Conservation (phyloP, 2,329 filamentous ascomycete species). For the Leptodontidium sp. region DNA sequence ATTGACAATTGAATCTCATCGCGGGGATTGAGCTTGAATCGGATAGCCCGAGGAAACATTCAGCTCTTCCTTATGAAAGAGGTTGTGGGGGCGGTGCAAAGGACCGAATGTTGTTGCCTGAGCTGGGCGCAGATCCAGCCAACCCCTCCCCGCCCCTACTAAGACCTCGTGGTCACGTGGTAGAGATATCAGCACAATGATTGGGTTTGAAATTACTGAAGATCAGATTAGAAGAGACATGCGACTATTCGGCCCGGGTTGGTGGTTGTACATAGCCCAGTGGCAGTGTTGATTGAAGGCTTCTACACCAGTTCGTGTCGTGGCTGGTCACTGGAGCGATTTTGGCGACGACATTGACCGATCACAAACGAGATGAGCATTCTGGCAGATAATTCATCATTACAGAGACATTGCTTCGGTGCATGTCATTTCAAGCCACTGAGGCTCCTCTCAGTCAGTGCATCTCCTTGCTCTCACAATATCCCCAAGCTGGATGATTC, state of each 20-base stretch:
- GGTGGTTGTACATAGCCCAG: neutral
- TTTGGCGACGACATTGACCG: no score
- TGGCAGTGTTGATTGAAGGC: neutral
- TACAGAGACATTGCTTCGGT: no score
- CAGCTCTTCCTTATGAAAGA: slow-evolving; percentile 6
- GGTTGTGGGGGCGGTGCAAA: neutral
- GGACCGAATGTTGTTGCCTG: slow-evolving; percentile 10
- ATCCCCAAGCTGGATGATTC: no score
- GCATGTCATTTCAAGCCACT: no score
- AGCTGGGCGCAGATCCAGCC: slow-evolving; percentile 1
- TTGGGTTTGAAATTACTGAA: neutral
- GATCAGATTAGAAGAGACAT: no score
- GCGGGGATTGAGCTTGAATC: neutral
- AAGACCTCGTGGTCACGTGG: neutral
- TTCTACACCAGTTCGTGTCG: neutral
- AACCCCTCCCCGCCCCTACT: neutral
- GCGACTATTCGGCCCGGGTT: no score
- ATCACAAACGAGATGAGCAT: no score
- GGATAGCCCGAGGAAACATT: neutral
- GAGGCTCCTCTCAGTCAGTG: no score
- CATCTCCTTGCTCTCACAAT: no score
- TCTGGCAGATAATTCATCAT: no score
- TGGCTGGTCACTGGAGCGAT: neutral
- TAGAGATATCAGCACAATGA: neutral
- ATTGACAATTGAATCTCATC: no score